Evolutionary conservation across 176 grass and related monocot species (phyloP).

Genomic region (Microstegium vimineum): DNA sequence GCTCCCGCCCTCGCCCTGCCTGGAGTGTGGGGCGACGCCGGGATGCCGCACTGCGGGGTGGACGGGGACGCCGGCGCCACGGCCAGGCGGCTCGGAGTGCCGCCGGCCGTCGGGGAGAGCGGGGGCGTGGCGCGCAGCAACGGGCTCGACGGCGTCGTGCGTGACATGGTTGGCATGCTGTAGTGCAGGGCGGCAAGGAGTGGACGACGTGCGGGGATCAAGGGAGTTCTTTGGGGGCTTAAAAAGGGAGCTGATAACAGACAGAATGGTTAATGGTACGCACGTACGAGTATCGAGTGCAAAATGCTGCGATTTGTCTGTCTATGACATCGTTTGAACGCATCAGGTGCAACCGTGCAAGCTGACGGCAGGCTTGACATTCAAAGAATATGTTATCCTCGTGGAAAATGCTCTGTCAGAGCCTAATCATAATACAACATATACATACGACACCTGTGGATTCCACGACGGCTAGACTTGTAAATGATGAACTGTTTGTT

Average conservation of each 20-base stretch:
- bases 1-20: background rate
- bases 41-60: conserved; percentile 44
- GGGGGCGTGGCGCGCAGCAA: conserved; percentile 30
- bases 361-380: background rate
- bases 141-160: conserved; percentile 34
- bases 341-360: background rate
- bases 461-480: background rate
- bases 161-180: background rate
- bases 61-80: conserved; percentile 22
- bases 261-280: conserved; percentile 24
- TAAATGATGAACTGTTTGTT: background rate
- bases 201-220: background rate
- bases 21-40: conserved; percentile 36
- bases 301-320: background rate
- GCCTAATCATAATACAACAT: background rate
- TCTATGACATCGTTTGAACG: background rate
- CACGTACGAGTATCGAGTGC: background rate
- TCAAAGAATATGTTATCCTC: background rate
- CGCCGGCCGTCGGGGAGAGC: conserved; percentile 15
- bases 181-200: background rate
- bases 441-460: background rate
- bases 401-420: background rate
- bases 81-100: conserved; percentile 31
- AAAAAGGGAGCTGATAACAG: background rate
- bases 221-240: background rate